Percentiles rank a stretch among this genome's conserved stretches.
Conservation (phyloP, 208 protist species). For the Kentomonas sorsogonicus region DNA sequence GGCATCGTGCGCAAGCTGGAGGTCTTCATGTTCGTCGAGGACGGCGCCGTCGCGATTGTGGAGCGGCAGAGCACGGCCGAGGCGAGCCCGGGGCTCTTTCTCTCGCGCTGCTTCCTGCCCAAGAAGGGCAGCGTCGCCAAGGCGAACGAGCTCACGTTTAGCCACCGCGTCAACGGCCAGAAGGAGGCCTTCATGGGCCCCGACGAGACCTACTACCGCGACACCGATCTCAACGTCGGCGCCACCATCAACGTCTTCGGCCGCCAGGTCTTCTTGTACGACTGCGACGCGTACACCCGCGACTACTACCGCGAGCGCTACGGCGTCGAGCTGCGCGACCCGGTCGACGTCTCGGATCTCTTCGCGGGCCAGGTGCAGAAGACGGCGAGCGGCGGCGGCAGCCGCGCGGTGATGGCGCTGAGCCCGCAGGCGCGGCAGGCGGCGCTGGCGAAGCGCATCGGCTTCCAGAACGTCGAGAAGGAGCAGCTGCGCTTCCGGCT, state of each 20-base stretch:
- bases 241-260: constrained; percentile 77
- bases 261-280: constrained; percentile 80
- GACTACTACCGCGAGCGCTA: constrained; percentile 78
- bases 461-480: constrained; percentile 14
- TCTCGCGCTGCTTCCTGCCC: constrained; percentile 79
- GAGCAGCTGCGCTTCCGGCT: constrained; percentile 77
- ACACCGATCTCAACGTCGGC: constrained; percentile 82
- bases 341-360: constrained; percentile 48
- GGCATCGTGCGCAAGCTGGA: constrained; percentile 87
- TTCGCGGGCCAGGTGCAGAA: constrained; percentile 14
- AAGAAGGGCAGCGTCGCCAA: constrained; percentile 68
- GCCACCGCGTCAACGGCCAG: constrained; percentile 76
- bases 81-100: constrained; percentile 80
- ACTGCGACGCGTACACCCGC: constrained; percentile 92
- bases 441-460: constrained; percentile 11
- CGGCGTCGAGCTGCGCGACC: constrained; percentile 36
- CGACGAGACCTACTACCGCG: constrained; percentile 81
- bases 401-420: neutral
- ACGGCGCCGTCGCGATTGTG: constrained; percentile 93
- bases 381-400: constrained; percentile 4
- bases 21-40: constrained; percentile 92
- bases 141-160: constrained; percentile 79
- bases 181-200: constrained; percentile 63
- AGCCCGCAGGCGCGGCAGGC: constrained; percentile 4
- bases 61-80: constrained; percentile 89